These are phyloP conservation scores for Picea sitchensis DNA, from an alignment of 75 land plant genomes.

Conservation along the genomic window DNA sequence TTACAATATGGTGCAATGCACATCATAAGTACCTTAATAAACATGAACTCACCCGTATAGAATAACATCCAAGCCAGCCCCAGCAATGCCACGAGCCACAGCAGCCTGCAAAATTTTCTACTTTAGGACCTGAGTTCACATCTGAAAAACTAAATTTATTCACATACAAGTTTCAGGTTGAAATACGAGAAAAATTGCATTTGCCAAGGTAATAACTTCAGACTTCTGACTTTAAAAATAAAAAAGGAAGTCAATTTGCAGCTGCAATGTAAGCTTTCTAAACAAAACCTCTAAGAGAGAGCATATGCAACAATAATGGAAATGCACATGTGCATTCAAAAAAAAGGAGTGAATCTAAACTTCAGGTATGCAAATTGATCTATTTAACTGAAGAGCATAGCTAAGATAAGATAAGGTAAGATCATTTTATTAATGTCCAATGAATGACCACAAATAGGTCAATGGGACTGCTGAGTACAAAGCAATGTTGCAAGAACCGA, in stretches of 20 bases:
- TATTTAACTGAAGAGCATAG: background rate
- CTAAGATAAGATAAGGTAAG: too few relatives aligned
- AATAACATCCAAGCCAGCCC: conserved; percentile 81
- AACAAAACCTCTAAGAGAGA: background rate
- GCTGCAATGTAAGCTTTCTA: background rate
- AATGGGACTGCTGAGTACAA: too few relatives aligned
- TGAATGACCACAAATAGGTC: too few relatives aligned
- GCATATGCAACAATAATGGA: background rate
- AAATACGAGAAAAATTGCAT: background rate
- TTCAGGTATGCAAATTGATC: background rate
- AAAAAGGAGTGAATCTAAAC: background rate
- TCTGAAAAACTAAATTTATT: background rate
- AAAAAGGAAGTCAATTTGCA: too few relatives aligned
- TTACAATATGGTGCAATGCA: background rate
- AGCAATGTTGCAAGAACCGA: too few relatives aligned
- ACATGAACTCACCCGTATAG: conserved; percentile 78
- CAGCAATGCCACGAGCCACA: conserved; percentile 76
- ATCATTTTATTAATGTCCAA: too few relatives aligned
- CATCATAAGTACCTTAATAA: background rate
- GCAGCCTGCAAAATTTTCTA: conserved; percentile 59
- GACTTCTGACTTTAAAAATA: background rate
- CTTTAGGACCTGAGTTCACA: background rate
- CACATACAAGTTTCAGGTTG: background rate
- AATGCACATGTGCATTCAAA: background rate
- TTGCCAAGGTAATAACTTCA: background rate